Percentiles rank a stretch among this genome's conserved stretches.
phyloP scores from a whole-genome alignment of 345 rosid species.

The Microcos paniculata region DNA sequence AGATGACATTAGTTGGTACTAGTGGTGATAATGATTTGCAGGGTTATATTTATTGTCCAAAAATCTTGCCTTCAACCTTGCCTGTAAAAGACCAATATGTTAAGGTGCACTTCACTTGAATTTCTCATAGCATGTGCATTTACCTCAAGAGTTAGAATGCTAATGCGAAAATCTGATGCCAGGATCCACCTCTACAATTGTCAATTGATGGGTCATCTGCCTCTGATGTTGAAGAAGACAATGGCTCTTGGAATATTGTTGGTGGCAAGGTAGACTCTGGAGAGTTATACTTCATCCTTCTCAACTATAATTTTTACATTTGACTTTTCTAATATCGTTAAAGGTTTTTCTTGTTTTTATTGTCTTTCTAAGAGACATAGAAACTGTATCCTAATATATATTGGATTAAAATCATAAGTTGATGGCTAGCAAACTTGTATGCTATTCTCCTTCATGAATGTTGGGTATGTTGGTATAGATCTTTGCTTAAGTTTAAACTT shows the following conservation, averaged over 20 bases:
- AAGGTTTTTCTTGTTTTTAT: background rate
- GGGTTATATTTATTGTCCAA: slow-evolving; percentile 56
- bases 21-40: slow-evolving; percentile 48
- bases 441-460: background rate
- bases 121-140: background rate
- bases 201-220: slow-evolving; percentile 56
- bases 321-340: background rate
- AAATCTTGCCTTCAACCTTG: slow-evolving; percentile 42
- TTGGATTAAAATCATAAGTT: background rate
- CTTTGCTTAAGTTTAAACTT: background rate
- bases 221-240: slow-evolving; percentile 61
- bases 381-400: background rate
- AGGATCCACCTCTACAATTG: slow-evolving; percentile 69
- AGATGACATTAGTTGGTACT: slow-evolving; percentile 43
- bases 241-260: slow-evolving; percentile 74
- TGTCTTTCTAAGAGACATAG: background rate
- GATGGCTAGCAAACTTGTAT: background rate
- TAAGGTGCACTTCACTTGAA: slow-evolving; percentile 34
- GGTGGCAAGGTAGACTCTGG: slow-evolving; percentile 67
- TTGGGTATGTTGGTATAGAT: background rate
- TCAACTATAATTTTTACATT: background rate
- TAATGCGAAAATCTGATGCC: slow-evolving; percentile 26
- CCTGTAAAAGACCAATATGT: slow-evolving; percentile 43
- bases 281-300: background rate
- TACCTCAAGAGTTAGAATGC: background rate